Evolutionary conservation across 2,329 filamentous ascomycete genomes (phyloP).

Genomic region (Apiospora koreana): DNA sequence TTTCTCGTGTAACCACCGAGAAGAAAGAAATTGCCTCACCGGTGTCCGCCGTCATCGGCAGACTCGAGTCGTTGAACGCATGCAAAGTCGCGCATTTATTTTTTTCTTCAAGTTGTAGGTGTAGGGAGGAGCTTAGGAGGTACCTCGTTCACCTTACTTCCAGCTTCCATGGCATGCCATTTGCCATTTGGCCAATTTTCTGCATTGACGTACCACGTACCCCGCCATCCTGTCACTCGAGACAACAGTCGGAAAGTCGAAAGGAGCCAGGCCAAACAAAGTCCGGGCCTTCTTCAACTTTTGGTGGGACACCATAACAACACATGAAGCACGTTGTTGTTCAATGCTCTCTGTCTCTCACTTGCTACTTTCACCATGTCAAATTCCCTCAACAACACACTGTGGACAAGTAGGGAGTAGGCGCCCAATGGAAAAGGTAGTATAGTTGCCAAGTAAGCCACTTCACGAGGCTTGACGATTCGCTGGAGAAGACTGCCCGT

Average conservation of each 20-base stretch:
- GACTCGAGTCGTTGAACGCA: neutral
- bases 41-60: neutral
- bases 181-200: neutral
- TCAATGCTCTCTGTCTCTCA: neutral
- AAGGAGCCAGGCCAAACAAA: neutral
- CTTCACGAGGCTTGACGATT: slow-evolving; percentile 7
- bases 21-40: neutral
- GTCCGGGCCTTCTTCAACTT: neutral
- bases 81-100: slow-evolving; percentile 4
- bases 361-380: no score
- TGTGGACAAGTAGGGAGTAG: neutral
- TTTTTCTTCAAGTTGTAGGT: neutral
- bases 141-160: neutral
- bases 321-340: neutral
- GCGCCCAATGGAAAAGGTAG: neutral
- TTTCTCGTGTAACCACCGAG: neutral
- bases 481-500: neutral
- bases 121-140: neutral
- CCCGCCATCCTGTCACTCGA: slow-evolving; percentile 1
- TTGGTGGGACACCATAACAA: slow-evolving; percentile 7
- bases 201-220: slow-evolving; percentile 6
- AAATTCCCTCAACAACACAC: neutral
- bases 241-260: neutral
- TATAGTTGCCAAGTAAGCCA: slow-evolving; percentile 5
- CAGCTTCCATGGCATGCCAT: neutral